Evolutionary conservation across 2,329 filamentous ascomycete species (phyloP).

Genomic region (Talaromyces sp.): DNA sequence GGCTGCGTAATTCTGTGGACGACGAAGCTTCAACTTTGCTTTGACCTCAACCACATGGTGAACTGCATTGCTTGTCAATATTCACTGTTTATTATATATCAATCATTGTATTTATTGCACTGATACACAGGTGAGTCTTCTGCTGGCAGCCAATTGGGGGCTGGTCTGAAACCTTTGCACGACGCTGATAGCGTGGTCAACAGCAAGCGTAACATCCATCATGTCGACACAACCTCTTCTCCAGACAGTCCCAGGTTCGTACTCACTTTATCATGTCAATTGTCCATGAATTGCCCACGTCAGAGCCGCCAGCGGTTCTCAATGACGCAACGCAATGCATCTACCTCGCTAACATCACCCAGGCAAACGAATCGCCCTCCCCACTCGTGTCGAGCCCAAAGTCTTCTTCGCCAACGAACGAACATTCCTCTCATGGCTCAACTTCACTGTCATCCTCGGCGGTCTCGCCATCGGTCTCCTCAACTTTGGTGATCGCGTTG

Average conservation of each 20-base stretch:
- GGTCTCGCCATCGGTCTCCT: conserved; percentile 94
- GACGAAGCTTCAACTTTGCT: background rate
- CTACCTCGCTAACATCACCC: conserved; percentile 5
- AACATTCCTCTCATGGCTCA: conserved; percentile 98
- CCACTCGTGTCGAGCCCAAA: conserved; percentile 96
- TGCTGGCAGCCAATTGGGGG: background rate
- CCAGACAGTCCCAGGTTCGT: conserved; percentile 81
- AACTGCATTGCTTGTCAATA: background rate
- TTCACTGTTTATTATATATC: background rate
- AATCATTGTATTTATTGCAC: background rate
- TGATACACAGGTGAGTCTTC: background rate
- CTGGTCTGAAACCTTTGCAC: background rate
- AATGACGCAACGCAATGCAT: background rate
- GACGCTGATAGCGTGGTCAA: background rate
- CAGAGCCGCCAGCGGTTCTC: background rate
- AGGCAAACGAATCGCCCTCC: conserved; percentile 98
- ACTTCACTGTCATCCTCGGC: conserved; percentile 98
- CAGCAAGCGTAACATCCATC: conserved; percentile 1
- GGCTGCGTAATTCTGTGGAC: conserved; percentile 5
- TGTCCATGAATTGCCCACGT: background rate
- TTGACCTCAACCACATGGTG: background rate
- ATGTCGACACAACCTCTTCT: conserved; percentile 98
- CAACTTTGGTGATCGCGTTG: conserved; percentile 93
- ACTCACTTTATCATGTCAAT: background rate
- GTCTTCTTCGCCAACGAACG: conserved; percentile 99